These are phyloP conservation scores for Pseudogymnoascus sp. DNA, from an alignment of 2,329 filamentous ascomycete genomes.

Conservation along the genomic window DNA sequence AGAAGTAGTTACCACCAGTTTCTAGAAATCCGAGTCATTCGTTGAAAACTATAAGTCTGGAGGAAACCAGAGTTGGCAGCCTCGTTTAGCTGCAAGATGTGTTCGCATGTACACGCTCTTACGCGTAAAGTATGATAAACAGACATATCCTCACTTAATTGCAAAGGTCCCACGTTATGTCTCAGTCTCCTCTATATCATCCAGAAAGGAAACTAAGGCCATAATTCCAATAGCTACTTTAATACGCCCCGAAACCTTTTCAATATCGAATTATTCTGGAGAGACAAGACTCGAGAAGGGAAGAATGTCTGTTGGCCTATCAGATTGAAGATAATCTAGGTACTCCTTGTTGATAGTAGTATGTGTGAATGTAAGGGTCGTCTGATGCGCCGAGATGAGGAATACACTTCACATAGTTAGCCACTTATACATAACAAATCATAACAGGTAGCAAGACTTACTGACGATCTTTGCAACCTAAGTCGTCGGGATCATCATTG, in stretches of 20 bases:
- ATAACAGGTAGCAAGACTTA: neutral
- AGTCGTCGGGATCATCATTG: neutral
- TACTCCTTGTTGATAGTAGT: neutral
- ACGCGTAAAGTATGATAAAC: too few relatives aligned
- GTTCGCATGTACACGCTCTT: too few relatives aligned
- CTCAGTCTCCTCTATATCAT: too few relatives aligned
- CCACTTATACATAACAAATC: neutral
- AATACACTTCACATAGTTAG: neutral
- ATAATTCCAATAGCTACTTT: neutral
- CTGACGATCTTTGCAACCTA: neutral
- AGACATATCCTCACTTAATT: too few relatives aligned
- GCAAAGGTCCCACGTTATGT: too few relatives aligned
- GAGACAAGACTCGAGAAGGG: neutral
- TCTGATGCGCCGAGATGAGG: neutral
- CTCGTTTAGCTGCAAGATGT: too few relatives aligned
- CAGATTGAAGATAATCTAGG: neutral
- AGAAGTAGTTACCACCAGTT: too few relatives aligned
- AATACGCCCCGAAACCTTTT: neutral
- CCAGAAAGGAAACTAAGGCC: neutral
- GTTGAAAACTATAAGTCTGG: too few relatives aligned
- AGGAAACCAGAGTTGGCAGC: too few relatives aligned
- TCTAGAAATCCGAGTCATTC: too few relatives aligned
- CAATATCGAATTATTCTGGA: neutral
- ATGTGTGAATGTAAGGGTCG: neutral
- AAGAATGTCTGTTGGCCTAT: neutral